A percentile compares a stretch with the other conserved stretches of the same genome.
Evolutionary conservation across 176 grass and related monocot species (phyloP).

Genomic region (Carex pumila): DNA sequence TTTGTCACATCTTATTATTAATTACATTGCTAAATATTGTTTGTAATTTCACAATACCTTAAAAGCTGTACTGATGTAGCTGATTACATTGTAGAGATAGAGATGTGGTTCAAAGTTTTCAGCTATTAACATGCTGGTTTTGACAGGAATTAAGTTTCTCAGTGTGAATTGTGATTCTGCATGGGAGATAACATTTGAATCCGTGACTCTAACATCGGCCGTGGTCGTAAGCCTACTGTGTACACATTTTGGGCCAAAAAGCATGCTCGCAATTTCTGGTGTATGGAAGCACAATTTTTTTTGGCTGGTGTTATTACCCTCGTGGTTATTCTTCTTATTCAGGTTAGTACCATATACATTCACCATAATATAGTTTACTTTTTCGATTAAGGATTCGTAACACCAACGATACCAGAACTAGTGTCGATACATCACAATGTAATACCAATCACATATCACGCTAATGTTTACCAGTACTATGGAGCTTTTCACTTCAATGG

Average conservation of each 20-base stretch:
- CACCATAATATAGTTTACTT: neutral
- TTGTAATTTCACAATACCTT: neutral
- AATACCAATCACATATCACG: neutral
- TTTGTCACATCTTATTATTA: neutral
- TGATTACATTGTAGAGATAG: neutral
- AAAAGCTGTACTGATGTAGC: no score
- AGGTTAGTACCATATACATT: constrained; percentile 19
- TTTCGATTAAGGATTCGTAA: neutral
- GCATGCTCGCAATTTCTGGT: constrained; percentile 26
- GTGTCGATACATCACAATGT: neutral
- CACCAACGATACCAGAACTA: neutral
- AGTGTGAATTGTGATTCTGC: neutral
- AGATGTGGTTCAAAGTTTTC: neutral
- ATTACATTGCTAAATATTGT: neutral
- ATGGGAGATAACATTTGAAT: constrained; percentile 74
- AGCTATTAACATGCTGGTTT: neutral
- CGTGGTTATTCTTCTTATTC: constrained; percentile 70
- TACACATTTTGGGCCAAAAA: constrained; percentile 93
- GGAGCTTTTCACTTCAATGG: neutral
- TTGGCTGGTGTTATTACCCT: constrained; percentile 66
- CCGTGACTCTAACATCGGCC: constrained; percentile 55
- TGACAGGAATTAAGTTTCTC: neutral
- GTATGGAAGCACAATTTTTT: constrained; percentile 5
- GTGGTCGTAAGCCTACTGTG: constrained; percentile 74
- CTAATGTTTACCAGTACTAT: no score